phyloP scores from a whole-genome alignment of 73 alveolate genomes.

The Paraurostyla sp. region DNA sequence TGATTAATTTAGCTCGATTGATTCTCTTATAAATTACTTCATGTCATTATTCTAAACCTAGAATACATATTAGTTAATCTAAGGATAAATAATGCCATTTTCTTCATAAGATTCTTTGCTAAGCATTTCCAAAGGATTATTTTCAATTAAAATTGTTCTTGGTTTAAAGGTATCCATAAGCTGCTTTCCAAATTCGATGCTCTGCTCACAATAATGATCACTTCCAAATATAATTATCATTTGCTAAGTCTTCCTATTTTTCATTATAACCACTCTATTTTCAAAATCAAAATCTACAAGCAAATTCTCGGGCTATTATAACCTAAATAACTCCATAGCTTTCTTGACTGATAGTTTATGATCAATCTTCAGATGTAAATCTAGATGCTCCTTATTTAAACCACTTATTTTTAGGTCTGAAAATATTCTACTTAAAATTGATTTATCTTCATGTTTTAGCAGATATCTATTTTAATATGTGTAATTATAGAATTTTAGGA shows the following conservation, averaged over 20 bases:
- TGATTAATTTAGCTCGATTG: background rate
- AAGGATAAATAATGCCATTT: conserved; percentile 14
- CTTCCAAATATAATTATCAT: conserved; percentile 42
- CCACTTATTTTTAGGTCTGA: background rate
- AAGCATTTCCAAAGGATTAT: conserved; percentile 1
- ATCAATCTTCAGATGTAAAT: background rate
- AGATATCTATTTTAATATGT: background rate
- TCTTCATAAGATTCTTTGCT: background rate
- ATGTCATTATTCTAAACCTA: background rate
- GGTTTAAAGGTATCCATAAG: conserved; percentile 51
- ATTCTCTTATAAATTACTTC: background rate
- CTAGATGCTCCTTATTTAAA: background rate
- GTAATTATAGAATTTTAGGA: conserved; percentile 7
- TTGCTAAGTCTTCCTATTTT: conserved; percentile 38
- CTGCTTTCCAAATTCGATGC: conserved; percentile 33
- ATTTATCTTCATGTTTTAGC: conserved; percentile 7
- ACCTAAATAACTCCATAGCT: background rate
- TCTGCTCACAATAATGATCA: conserved; percentile 9
- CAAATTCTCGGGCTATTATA: conserved; percentile 13
- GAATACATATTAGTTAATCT: background rate
- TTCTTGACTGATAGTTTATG: background rate
- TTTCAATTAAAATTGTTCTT: conserved; percentile 18
- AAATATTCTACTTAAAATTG: background rate
- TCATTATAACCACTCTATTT: conserved; percentile 36
- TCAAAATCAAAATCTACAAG: conserved; percentile 32